Conservation (phyloP, 75 land plant species). For the Larix kaempferi region DNA sequence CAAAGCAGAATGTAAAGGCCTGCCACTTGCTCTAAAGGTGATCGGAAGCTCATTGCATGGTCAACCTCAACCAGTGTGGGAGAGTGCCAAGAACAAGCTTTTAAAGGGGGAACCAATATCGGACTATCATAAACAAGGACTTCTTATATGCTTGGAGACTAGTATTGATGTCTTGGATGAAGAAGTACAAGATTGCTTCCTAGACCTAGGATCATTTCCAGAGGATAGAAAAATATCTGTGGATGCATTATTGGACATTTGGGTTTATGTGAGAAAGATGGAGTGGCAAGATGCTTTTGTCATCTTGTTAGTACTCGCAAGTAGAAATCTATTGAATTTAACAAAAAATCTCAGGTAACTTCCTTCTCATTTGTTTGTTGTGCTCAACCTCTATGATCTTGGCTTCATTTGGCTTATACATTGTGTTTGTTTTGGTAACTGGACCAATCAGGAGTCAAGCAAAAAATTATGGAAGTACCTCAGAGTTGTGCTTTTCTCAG, state of each 20-base stretch:
- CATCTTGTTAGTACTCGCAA: slow-evolving; percentile 42
- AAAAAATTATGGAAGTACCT: background rate
- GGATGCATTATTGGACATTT: slow-evolving; percentile 48
- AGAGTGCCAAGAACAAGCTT: slow-evolving; percentile 36
- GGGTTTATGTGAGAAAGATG: slow-evolving; percentile 50
- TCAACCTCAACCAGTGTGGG: slow-evolving; percentile 36
- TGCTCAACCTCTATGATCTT: background rate
- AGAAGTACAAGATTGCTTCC: slow-evolving; percentile 44
- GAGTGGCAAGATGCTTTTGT: slow-evolving; percentile 54
- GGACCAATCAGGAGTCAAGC: background rate
- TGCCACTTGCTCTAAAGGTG: slow-evolving; percentile 60
- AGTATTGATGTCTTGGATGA: slow-evolving; percentile 29
- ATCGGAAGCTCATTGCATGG: slow-evolving; percentile 44
- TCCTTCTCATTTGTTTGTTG: background rate
- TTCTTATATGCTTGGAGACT: slow-evolving; percentile 44
- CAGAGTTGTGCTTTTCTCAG: background rate
- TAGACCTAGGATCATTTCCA: slow-evolving; percentile 56
- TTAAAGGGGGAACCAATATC: slow-evolving; percentile 32
- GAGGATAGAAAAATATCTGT: slow-evolving; percentile 60
- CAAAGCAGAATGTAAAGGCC: slow-evolving; percentile 53
- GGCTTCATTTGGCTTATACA: too few species aligned
- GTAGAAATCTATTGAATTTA: slow-evolving; percentile 48
- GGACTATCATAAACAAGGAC: slow-evolving; percentile 35
- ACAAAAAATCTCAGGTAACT: background rate
- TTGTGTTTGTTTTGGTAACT: background rate